These are phyloP conservation scores for Fusarium liriodendri DNA, from an alignment of 2,329 filamentous ascomycete genomes.

Conservation along the genomic window DNA sequence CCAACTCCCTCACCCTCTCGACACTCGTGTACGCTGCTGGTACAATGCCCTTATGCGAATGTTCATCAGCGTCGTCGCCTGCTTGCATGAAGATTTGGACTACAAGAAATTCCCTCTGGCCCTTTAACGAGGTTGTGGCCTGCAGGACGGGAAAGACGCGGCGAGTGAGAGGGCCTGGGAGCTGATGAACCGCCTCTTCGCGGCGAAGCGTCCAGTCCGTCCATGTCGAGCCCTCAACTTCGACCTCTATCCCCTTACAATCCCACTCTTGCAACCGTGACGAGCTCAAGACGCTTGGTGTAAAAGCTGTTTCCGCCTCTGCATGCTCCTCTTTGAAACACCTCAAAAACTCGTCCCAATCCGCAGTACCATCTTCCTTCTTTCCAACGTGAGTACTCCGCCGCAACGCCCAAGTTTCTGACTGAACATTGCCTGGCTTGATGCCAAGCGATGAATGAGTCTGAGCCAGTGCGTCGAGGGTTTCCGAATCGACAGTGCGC, in stretches of 20 bases:
- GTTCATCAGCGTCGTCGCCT: slow-evolving; percentile 48
- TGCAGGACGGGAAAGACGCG: slow-evolving; percentile 76
- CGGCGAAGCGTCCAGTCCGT: slow-evolving; percentile 61
- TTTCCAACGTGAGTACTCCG: slow-evolving; percentile 70
- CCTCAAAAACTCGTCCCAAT: slow-evolving; percentile 71
- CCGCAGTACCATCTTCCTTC: slow-evolving; percentile 63
- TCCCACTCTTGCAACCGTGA: slow-evolving; percentile 58
- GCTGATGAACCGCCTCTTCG: slow-evolving; percentile 74
- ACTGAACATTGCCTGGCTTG: slow-evolving; percentile 27
- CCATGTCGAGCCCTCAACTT: slow-evolving; percentile 56
- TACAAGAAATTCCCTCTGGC: slow-evolving; percentile 63
- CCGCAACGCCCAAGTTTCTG: slow-evolving; percentile 73
- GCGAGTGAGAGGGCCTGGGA: slow-evolving; percentile 69
- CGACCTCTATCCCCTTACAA: slow-evolving; percentile 53
- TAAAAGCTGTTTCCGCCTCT: slow-evolving; percentile 54
- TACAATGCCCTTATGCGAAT: slow-evolving; percentile 59
- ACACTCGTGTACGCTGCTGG: slow-evolving; percentile 73
- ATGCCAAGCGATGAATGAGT: slow-evolving; percentile 46
- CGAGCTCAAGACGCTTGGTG: slow-evolving; percentile 51
- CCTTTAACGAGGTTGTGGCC: slow-evolving; percentile 60
- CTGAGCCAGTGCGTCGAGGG: slow-evolving; percentile 54
- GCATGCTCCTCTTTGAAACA: slow-evolving; percentile 65
- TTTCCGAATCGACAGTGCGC: slow-evolving; percentile 58
- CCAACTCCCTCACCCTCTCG: slow-evolving; percentile 66
- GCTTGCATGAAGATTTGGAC: slow-evolving; percentile 64